These are phyloP conservation scores for Wolfiporia cocos DNA, from an alignment of 1,284 basidiomycete species.

Conservation along the genomic window DNA sequence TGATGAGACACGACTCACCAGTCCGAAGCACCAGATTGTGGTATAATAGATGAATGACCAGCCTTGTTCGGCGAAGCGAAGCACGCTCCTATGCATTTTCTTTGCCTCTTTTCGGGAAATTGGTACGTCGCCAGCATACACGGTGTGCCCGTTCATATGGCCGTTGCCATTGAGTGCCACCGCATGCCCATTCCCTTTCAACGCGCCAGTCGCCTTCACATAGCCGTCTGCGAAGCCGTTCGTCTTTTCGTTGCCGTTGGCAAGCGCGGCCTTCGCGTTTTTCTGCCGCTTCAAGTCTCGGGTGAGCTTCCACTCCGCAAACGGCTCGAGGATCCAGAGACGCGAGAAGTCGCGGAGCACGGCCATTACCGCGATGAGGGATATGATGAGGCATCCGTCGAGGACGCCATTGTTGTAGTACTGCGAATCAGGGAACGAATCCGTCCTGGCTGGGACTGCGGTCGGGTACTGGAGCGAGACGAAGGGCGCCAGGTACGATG, in stretches of 20 bases:
- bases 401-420: slow-evolving; percentile 68
- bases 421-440: slow-evolving; percentile 60
- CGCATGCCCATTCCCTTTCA: slow-evolving; percentile 27
- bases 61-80: slow-evolving; percentile 92
- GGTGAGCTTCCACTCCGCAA: slow-evolving; percentile 68
- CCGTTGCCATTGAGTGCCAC: slow-evolving; percentile 19
- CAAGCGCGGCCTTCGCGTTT: slow-evolving; percentile 21
- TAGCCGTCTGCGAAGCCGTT: slow-evolving; percentile 22
- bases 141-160: slow-evolving; percentile 20
- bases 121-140: slow-evolving; percentile 11
- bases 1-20: slow-evolving; percentile 66
- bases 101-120: slow-evolving; percentile 35
- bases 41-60: slow-evolving; percentile 86
- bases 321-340: slow-evolving; percentile 68
- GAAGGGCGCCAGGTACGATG: slow-evolving; percentile 57
- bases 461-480: slow-evolving; percentile 71
- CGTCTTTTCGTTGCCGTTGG: slow-evolving; percentile 27
- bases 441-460: slow-evolving; percentile 43
- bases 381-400: slow-evolving; percentile 69
- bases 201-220: slow-evolving; percentile 9
- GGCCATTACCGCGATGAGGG: slow-evolving; percentile 75
- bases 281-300: slow-evolving; percentile 35
- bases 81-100: slow-evolving; percentile 62
- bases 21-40: slow-evolving; percentile 70
- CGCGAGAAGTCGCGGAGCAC: slow-evolving; percentile 72